Evolutionary conservation across 305 asterid genomes (phyloP).

Genomic region (Solanum hybrid): DNA sequence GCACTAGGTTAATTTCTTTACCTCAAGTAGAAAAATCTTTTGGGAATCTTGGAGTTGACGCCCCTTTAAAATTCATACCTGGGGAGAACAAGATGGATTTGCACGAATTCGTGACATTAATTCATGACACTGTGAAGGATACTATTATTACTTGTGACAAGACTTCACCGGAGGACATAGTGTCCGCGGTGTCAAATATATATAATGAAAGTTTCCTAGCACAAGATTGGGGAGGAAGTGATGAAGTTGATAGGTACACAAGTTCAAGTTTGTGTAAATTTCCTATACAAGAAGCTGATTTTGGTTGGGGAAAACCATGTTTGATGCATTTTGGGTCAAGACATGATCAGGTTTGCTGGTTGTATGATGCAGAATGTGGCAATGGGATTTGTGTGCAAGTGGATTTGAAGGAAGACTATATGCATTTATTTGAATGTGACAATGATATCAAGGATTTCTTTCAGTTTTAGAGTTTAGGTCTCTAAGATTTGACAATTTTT

Average conservation of each 20-base stretch:
- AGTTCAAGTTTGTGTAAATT: neutral
- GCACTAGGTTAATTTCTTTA: too few relatives aligned
- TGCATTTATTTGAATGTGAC: neutral
- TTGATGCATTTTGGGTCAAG: neutral
- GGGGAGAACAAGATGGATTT: too few relatives aligned
- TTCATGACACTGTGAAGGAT: too few relatives aligned
- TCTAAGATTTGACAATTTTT: neutral
- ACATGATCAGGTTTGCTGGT: neutral
- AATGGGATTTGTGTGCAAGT: neutral
- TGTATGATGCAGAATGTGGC: neutral
- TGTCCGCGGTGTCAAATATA: neutral
- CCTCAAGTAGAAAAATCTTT: too few relatives aligned
- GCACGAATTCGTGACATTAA: too few relatives aligned
- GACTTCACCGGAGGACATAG: too few relatives aligned
- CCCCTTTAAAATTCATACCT: too few relatives aligned
- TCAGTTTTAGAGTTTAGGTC: neutral
- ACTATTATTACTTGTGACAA: too few relatives aligned
- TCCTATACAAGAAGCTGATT: neutral
- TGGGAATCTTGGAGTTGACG: too few relatives aligned
- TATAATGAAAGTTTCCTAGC: neutral
- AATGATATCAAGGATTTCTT: neutral
- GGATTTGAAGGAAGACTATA: neutral
- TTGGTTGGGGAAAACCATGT: neutral
- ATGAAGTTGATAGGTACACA: neutral
- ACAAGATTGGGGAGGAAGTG: neutral